Conservation (phyloP, 2,329 filamentous ascomycete species). For the Biscogniauxia sp. region DNA sequence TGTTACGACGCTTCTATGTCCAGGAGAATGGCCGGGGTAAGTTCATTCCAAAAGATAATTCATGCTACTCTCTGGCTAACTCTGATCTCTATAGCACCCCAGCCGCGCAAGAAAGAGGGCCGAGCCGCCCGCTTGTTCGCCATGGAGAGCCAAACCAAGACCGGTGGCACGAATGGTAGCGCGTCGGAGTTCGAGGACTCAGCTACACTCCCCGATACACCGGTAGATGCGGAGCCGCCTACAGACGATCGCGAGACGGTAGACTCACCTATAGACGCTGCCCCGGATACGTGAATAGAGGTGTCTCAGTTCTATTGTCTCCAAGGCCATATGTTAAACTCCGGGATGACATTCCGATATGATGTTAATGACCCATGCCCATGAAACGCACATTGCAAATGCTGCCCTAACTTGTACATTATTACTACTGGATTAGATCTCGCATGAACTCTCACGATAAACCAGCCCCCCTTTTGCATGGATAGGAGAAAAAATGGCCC, state of each 20-base stretch:
- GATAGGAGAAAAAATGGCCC: constrained; percentile 6
- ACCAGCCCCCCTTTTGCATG: constrained; percentile 7
- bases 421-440: constrained; percentile 14
- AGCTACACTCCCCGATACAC: constrained; percentile 21
- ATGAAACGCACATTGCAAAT: constrained; percentile 7
- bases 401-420: constrained; percentile 9
- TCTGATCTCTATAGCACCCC: constrained; percentile 25
- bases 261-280: constrained; percentile 7
- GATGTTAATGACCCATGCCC: constrained; percentile 12
- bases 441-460: constrained; percentile 1
- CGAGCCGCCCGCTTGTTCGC: constrained; percentile 33
- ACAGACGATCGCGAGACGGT: constrained; percentile 9
- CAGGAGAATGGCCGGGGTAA: constrained; percentile 93
- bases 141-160: constrained; percentile 28
- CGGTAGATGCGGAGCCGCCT: constrained; percentile 20
- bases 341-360: background rate
- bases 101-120: constrained; percentile 37
- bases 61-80: constrained; percentile 12
- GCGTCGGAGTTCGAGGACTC: constrained; percentile 28
- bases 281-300: constrained; percentile 1
- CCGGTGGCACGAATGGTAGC: constrained; percentile 15
- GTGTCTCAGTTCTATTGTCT: too few relatives aligned
- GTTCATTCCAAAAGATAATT: constrained; percentile 20
- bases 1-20: constrained; percentile 92
- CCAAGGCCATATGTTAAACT: background rate